Conservation (phyloP, 164 flowering plant species). For the Annona cherimola region DNA sequence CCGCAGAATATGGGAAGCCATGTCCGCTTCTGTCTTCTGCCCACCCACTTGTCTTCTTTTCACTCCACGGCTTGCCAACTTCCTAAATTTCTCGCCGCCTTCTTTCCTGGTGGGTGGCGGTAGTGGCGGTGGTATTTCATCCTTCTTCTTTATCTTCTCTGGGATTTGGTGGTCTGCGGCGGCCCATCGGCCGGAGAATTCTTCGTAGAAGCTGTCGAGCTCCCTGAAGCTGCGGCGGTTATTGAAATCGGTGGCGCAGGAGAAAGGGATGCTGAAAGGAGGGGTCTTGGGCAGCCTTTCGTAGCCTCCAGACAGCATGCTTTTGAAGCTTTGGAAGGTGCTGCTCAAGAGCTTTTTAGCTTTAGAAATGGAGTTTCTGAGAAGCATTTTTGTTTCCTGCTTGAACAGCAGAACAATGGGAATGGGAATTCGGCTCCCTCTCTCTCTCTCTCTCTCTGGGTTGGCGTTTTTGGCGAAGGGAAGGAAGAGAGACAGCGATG, state of each 20-base stretch:
- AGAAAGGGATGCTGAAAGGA: conserved; percentile 31
- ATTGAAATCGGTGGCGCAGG: conserved; percentile 19
- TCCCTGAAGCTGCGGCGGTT: conserved; percentile 21
- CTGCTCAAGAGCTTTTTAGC: conserved; percentile 51
- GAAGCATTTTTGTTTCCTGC: conserved; percentile 26
- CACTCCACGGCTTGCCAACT: conserved; percentile 8
- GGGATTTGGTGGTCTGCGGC: conserved; percentile 9
- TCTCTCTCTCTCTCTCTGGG: not conserved
- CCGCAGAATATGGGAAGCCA: conserved; percentile 6
- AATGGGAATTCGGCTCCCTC: not conserved
- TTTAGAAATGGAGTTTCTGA: conserved; percentile 40
- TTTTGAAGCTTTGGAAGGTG: conserved; percentile 41
- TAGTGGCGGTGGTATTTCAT: not conserved
- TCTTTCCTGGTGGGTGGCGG: conserved; percentile 13
- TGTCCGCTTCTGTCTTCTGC: conserved; percentile 8
- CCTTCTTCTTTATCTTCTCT: not conserved
- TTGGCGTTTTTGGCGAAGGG: not conserved
- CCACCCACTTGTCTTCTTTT: not conserved
- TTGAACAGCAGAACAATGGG: not conserved
- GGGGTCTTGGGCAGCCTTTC: conserved; percentile 43
- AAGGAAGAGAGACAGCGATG: conserved; percentile 14
- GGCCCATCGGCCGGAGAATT: conserved; percentile 7
- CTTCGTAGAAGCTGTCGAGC: conserved; percentile 29
- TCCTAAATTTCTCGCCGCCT: conserved; percentile 17
- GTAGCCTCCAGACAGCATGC: conserved; percentile 38